Evolutionary conservation across 176 grass and related monocot species (phyloP), one percentile per base, ranked within the genome.

Genomic region (Eragrostis nindensis): DNA sequence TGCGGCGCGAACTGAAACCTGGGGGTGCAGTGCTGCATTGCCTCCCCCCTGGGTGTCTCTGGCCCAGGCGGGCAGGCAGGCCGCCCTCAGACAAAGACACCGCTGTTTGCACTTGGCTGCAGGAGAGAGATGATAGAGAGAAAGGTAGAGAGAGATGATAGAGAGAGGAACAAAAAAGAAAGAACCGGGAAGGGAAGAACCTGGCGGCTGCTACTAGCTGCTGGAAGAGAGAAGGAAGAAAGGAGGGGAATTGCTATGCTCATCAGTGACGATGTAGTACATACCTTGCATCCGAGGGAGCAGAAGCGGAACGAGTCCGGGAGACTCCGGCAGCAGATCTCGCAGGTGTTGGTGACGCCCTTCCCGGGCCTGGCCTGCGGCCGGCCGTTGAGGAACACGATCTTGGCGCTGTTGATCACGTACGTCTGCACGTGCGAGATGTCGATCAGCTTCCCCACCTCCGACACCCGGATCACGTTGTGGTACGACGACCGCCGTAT

Each of bases 371-470:
- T 75, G 0, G 86, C 73, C 84, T 92, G 93, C 25, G 93, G 93
- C 41, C 89, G 76, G 29, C 88, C 93, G 56, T 92, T 95, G 68
- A 95, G 88, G 85, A 95, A 95, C 66, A 95, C 89, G 68, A 95
- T 86, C 84, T 88, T 95, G 44, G 87, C 87, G 77, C 93, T 90
- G 77, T 95, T 95, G 70, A 95, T 95, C 66, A 95, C 76, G 83
- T 95, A 95, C 38, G 93, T 92, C 87, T 95, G 93, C 81, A 95
- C 89, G 61, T 91, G 83, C 16, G 86, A 87, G 36, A 95, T 72
- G 71, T 95, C 93, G 50, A 95, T 89, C 54, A 92, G 73, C 74
- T 87, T 91, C 79, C 85, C 82, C 82, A 95, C 79, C 87, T 95
- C 89, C 25, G 87, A 89, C 40, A 90, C 93, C 62, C 87, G 80